These are phyloP conservation scores for Cotoneaster glaucophyllus DNA, from an alignment of 306 rosid genomes.

Conservation along the genomic window DNA sequence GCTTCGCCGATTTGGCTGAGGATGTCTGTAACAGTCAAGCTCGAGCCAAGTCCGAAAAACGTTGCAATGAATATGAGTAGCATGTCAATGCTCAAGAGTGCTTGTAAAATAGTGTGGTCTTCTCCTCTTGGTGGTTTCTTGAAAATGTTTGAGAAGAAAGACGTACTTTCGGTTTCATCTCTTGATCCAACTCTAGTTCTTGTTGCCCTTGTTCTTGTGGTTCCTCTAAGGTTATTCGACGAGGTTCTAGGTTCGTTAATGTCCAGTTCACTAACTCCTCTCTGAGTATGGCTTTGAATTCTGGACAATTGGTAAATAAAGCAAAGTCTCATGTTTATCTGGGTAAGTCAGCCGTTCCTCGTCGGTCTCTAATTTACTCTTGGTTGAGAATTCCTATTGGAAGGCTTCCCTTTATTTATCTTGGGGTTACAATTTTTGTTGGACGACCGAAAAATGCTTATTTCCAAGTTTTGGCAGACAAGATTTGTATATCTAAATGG, in stretches of 20 bases:
- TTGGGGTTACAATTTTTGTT: no score
- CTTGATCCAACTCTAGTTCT: not conserved
- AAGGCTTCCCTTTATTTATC: no score
- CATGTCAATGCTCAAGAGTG: conserved; percentile 29
- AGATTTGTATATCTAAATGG: no score
- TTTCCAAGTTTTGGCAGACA: no score
- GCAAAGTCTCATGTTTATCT: no score
- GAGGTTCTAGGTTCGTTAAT: not conserved
- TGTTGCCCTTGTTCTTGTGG: no score
- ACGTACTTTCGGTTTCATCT: not conserved
- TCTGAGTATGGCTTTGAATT: no score
- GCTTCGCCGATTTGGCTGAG: conserved; percentile 15
- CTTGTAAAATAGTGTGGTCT: conserved; percentile 31
- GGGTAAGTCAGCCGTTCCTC: no score
- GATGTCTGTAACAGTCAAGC: conserved; percentile 23
- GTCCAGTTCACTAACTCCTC: conserved; percentile 19
- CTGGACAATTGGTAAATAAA: no score
- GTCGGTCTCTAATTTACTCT: no score
- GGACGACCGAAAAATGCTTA: no score
- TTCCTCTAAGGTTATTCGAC: not conserved
- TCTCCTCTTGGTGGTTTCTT: conserved; percentile 30
- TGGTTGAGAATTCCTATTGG: no score
- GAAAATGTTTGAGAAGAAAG: conserved; percentile 20
- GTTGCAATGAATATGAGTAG: conserved; percentile 15
- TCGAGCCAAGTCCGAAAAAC: conserved; percentile 24